These are phyloP conservation scores for Citrus medica DNA, from an alignment of 345 rosid genomes.

Conservation along the genomic window DNA sequence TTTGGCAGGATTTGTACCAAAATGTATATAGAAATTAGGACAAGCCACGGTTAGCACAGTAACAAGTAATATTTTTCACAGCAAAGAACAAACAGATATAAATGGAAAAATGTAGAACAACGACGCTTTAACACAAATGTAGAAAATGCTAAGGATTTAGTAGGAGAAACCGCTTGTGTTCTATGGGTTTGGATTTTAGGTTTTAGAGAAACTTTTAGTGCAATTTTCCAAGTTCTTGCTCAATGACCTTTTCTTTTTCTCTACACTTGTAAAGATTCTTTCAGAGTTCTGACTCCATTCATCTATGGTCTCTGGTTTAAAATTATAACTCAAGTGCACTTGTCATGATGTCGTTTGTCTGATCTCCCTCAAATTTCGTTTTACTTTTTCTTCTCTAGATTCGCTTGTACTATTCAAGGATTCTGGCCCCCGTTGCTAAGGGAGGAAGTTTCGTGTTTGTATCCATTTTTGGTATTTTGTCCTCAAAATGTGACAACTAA, in stretches of 20 bases:
- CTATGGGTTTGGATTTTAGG: not conserved
- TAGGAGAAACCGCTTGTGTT: not conserved
- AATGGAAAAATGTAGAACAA: not conserved
- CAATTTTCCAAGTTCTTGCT: not conserved
- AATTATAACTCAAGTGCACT: not conserved
- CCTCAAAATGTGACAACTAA: too few species aligned
- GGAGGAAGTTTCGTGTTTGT: too few species aligned
- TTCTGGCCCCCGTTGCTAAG: not conserved
- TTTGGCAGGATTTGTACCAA: not conserved
- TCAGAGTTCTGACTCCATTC: not conserved
- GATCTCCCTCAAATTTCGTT: not conserved
- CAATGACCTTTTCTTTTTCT: not conserved
- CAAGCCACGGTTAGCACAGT: not conserved
- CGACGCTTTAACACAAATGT: not conserved
- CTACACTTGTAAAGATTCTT: not conserved
- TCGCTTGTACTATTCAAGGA: not conserved
- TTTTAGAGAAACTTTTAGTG: not conserved
- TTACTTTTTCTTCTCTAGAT: not conserved
- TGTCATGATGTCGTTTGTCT: not conserved
- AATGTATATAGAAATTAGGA: not conserved
- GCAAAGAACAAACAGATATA: not conserved
- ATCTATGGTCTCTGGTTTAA: not conserved
- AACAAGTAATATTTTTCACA: not conserved
- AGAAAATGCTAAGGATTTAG: not conserved
- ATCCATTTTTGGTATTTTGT: too few species aligned